Conservation (phyloP, 129 eudicot species). For the Centella asiatica region DNA sequence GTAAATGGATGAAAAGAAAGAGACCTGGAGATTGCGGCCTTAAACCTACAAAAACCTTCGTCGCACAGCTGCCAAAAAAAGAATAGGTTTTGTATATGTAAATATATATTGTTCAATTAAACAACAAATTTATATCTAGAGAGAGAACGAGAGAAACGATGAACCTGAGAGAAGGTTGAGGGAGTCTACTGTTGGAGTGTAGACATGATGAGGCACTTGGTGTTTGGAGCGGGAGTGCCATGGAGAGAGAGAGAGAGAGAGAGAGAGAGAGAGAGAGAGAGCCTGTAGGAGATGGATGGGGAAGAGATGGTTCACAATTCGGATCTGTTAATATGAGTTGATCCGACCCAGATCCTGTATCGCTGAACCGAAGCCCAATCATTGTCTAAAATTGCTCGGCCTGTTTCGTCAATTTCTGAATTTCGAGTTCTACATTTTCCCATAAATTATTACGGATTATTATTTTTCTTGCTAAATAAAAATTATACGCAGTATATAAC, state of each 20-base stretch:
- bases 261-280: not conserved
- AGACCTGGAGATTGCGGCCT: slow-evolving; percentile 60
- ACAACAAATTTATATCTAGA: not conserved
- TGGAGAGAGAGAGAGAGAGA: slow-evolving; percentile 12
- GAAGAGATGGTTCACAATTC: not conserved
- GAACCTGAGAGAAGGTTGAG: slow-evolving; percentile 59
- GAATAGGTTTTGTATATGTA: too few species aligned
- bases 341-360: slow-evolving; percentile 1
- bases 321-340: not conserved
- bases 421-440: too few species aligned
- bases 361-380: too few species aligned
- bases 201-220: slow-evolving; percentile 38
- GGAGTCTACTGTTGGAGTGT: slow-evolving; percentile 19
- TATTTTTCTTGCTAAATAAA: too few species aligned
- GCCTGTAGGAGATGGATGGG: not conserved
- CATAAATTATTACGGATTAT: too few species aligned
- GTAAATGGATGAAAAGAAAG: not conserved
- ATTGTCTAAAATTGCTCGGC: too few species aligned
- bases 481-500: too few species aligned
- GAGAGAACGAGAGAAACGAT: slow-evolving; percentile 5
- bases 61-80: slow-evolving; percentile 34
- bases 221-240: slow-evolving; percentile 47
- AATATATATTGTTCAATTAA: too few species aligned
- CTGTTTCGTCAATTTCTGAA: too few species aligned
- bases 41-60: slow-evolving; percentile 67